Evolutionary conservation across 176 grass and related monocot genomes (phyloP).

Genomic region (Aegilops speltoides): DNA sequence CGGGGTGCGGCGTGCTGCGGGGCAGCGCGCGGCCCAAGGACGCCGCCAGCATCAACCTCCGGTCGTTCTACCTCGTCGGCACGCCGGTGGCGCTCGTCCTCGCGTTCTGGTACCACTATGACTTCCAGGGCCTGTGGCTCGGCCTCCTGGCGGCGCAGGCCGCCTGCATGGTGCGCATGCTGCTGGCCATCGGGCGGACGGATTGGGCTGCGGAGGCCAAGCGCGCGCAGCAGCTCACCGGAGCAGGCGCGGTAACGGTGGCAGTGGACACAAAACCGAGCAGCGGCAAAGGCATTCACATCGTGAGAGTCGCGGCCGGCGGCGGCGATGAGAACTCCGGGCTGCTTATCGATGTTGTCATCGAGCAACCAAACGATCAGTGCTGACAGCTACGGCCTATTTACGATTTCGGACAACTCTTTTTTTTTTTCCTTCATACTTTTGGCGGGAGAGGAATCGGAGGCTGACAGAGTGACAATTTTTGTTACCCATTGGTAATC

Average conservation of each 20-base stretch:
- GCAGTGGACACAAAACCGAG: background rate
- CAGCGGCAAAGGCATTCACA: background rate
- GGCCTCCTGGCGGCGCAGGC: constrained; percentile 76
- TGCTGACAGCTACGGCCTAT: constrained; percentile 24
- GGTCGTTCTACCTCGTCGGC: constrained; percentile 77
- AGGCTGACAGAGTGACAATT: constrained; percentile 41
- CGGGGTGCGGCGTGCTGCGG: constrained; percentile 76
- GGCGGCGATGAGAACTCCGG: constrained; percentile 15
- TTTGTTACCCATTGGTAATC: constrained; percentile 40
- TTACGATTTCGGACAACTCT: background rate
- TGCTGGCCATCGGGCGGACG: constrained; percentile 54
- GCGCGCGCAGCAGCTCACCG: constrained; percentile 65
- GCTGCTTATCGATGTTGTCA: constrained; percentile 29
- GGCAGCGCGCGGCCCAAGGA: constrained; percentile 76
- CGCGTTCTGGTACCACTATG: constrained; percentile 65
- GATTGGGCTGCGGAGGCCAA: constrained; percentile 65
- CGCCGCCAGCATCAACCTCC: constrained; percentile 82
- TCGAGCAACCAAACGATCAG: constrained; percentile 31
- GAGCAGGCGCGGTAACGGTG: background rate
- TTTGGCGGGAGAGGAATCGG: constrained; percentile 50
- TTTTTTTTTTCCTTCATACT: constrained; percentile 27
- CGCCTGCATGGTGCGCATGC: constrained; percentile 67
- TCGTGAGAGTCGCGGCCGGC: background rate
- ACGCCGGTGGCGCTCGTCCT: constrained; percentile 72
- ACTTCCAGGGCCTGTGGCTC: constrained; percentile 79